Percentiles rank a stretch among this genome's conserved stretches.
These are phyloP conservation scores for Ambrosiella cleistominuta DNA, from an alignment of 2,329 filamentous ascomycete genomes.

Conservation along the genomic window DNA sequence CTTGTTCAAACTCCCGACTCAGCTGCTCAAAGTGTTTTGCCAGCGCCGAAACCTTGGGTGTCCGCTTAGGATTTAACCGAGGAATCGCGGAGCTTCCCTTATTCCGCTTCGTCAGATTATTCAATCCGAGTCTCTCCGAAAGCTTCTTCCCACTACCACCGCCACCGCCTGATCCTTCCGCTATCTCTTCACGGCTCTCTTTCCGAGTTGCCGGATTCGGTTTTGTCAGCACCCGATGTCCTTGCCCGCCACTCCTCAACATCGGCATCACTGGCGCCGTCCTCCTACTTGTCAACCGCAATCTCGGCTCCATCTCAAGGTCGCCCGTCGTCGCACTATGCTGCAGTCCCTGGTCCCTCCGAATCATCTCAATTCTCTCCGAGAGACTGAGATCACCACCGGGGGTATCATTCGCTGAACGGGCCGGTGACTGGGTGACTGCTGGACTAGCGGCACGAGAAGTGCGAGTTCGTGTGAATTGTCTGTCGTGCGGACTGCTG, in stretches of 20 bases:
- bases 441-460: conserved; percentile 2
- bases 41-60: conserved; percentile 67
- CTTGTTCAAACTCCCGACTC: conserved; percentile 89
- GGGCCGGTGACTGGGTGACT: conserved; percentile 2
- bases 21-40: conserved; percentile 94
- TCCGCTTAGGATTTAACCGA: conserved; percentile 58
- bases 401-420: neutral
- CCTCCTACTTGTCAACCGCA: neutral
- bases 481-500: conserved; percentile 6
- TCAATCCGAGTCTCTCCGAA: conserved; percentile 51
- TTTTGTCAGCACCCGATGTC: conserved; percentile 7
- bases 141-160: conserved; percentile 41
- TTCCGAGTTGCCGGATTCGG: neutral
- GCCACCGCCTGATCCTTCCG: neutral
- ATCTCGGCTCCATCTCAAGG: conserved; percentile 27
- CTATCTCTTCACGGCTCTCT: neutral
- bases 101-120: conserved; percentile 37
- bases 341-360: conserved; percentile 20
- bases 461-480: neutral
- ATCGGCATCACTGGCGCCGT: conserved; percentile 3
- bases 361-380: conserved; percentile 14
- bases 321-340: conserved; percentile 20
- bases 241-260: neutral
- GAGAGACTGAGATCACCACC: conserved; percentile 10
- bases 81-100: conserved; percentile 63